Evolutionary conservation across 345 rosid species (phyloP).

Genomic region (Hibiscus tridactylites): DNA sequence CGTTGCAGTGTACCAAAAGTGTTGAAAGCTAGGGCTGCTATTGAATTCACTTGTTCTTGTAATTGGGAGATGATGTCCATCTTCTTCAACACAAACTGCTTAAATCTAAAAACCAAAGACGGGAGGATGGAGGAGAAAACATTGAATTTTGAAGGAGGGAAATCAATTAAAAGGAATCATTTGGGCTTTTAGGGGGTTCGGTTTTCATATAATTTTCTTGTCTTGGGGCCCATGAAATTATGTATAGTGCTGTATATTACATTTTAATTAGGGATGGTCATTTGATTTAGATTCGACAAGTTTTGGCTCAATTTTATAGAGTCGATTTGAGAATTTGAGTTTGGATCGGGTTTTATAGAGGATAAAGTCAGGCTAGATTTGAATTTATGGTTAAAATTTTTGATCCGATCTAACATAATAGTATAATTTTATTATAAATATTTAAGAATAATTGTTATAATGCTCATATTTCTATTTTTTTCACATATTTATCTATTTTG

Average conservation of each 20-base stretch:
- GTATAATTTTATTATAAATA: too few relatives aligned
- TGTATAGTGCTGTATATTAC: neutral
- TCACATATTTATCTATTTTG: too few relatives aligned
- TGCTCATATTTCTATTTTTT: too few relatives aligned
- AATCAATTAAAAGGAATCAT: neutral
- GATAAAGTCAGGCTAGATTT: too few relatives aligned
- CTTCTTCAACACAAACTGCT: neutral
- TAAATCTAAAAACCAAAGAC: neutral
- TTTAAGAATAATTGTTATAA: too few relatives aligned
- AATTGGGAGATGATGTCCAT: conserved; percentile 94
- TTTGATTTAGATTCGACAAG: too few relatives aligned
- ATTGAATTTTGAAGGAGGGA: neutral
- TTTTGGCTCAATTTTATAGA: too few relatives aligned
- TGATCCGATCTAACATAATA: too few relatives aligned
- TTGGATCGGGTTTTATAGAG: too few relatives aligned
- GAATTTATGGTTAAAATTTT: too few relatives aligned
- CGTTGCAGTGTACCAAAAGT: conserved; percentile 70
- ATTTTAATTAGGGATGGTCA: too few relatives aligned
- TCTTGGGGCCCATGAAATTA: neutral
- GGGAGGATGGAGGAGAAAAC: neutral
- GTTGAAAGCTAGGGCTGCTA: conserved; percentile 71
- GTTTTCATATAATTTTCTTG: neutral
- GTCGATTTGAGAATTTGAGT: too few relatives aligned
- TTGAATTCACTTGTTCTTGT: conserved; percentile 76
- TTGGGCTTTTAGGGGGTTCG: neutral